phyloP scores from a whole-genome alignment of 1,284 basidiomycete genomes.

The Sphagnurus paluster region DNA sequence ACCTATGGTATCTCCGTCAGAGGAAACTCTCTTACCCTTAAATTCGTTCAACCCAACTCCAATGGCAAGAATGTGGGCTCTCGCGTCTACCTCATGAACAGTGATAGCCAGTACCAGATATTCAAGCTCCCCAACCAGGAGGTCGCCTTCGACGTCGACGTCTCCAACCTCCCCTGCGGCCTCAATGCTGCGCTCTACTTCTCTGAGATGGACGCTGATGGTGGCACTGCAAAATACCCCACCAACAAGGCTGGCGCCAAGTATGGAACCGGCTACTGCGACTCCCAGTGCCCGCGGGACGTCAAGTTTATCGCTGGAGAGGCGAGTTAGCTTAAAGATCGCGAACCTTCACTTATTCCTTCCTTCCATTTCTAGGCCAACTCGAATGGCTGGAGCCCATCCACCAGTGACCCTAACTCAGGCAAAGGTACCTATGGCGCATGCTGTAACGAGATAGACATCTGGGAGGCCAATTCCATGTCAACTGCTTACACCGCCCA shows the following conservation, averaged over 20 bases:
- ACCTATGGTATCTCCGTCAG: conserved; percentile 44
- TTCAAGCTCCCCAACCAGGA: conserved; percentile 41
- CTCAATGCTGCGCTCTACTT: conserved; percentile 28
- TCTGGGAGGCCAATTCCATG: conserved; percentile 56
- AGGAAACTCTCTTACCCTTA: conserved; percentile 48
- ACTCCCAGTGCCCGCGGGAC: conserved; percentile 56
- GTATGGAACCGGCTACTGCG: conserved; percentile 57
- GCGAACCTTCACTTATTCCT: conserved; percentile 17
- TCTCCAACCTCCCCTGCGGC: background rate
- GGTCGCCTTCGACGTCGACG: background rate
- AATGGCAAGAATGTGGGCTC: conserved; percentile 45
- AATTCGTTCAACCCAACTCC: conserved; percentile 41
- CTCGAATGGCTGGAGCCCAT: conserved; percentile 39
- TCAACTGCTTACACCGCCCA: conserved; percentile 26
- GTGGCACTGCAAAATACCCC: conserved; percentile 41
- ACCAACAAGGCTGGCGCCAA: conserved; percentile 56
- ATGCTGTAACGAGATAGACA: conserved; percentile 57
- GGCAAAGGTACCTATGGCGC: conserved; percentile 41
- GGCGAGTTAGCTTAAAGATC: conserved; percentile 25
- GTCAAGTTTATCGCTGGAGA: conserved; percentile 56
- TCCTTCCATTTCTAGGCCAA: conserved; percentile 40
- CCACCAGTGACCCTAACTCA: conserved; percentile 24
- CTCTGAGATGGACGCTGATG: conserved; percentile 51
- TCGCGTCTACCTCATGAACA: conserved; percentile 50
- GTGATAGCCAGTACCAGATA: conserved; percentile 44